Conservation (phyloP, 2,329 filamentous ascomycete genomes). For the Apiospora sp. region DNA sequence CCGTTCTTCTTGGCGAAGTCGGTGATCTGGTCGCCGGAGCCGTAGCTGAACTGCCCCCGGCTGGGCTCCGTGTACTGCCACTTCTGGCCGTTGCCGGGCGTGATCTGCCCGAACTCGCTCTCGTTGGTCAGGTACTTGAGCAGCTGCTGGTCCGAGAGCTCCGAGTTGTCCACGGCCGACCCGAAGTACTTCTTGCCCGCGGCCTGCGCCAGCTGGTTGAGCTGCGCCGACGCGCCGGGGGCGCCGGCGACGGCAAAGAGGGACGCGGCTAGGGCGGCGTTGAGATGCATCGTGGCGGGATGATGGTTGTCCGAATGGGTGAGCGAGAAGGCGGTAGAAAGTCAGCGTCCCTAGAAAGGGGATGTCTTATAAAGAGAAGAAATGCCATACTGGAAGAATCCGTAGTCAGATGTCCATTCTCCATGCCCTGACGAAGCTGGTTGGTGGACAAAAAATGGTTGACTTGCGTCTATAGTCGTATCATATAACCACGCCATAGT, state of each 20-base stretch:
- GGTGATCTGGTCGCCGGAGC: constrained; percentile 61
- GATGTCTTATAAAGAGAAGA: neutral
- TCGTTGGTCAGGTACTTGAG: constrained; percentile 60
- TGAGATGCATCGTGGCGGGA: constrained; percentile 4
- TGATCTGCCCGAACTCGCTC: constrained; percentile 70
- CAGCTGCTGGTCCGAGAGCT: constrained; percentile 63
- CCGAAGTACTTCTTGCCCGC: constrained; percentile 71
- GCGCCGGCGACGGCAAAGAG: constrained; percentile 31
- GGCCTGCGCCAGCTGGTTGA: constrained; percentile 61
- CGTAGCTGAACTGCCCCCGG: constrained; percentile 64
- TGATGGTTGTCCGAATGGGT: neutral
- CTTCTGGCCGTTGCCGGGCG: constrained; percentile 69
- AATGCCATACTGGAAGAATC: neutral
- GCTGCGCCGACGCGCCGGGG: constrained; percentile 40
- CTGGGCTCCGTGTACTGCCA: constrained; percentile 69
- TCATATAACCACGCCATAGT: neutral
- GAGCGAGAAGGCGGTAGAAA: neutral
- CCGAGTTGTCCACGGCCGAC: constrained; percentile 67
- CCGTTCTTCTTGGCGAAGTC: constrained; percentile 55
- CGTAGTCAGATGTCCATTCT: neutral
- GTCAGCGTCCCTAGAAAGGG: neutral
- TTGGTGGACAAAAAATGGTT: constrained; percentile 7
- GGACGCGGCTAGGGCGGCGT: neutral
- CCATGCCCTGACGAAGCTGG: neutral
- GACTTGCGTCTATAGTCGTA: neutral